Percentiles rank a stretch among this genome's conserved stretches.
Evolutionary conservation across 2,329 filamentous ascomycete species (phyloP).

Genomic region (Diaporthe sp.): DNA sequence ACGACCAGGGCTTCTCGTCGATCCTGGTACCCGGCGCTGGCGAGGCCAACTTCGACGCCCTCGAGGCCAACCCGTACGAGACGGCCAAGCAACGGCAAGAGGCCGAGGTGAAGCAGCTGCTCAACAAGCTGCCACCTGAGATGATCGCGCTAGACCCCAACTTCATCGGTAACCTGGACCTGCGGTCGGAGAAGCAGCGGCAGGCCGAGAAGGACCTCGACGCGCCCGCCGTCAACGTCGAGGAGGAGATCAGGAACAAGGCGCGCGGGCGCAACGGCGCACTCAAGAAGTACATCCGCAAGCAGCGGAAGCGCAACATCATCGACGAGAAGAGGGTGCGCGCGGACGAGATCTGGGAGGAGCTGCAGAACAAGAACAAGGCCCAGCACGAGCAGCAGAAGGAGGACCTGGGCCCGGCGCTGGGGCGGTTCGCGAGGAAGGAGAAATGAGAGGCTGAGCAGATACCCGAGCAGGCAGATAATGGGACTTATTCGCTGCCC

Average conservation of each 20-base stretch:
- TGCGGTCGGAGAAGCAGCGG: slow-evolving; percentile 83
- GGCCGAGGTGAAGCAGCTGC: slow-evolving; percentile 86
- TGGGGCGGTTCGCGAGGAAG: slow-evolving; percentile 87
- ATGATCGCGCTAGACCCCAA: slow-evolving; percentile 97
- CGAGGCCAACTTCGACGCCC: slow-evolving; percentile 94
- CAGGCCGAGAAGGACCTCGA: slow-evolving; percentile 86
- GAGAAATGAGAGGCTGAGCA: slow-evolving; percentile 53
- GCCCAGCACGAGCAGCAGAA: slow-evolving; percentile 74
- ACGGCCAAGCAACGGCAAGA: slow-evolving; percentile 93
- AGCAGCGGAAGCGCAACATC: slow-evolving; percentile 93
- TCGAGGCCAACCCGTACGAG: slow-evolving; percentile 97
- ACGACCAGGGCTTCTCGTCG: slow-evolving; percentile 88
- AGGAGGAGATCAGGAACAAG: slow-evolving; percentile 78
- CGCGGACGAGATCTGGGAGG: slow-evolving; percentile 85
- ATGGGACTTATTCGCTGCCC: neutral
- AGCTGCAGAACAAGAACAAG: slow-evolving; percentile 77
- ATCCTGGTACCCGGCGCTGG: slow-evolving; percentile 95
- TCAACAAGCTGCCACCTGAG: slow-evolving; percentile 95
- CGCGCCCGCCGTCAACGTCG: slow-evolving; percentile 69
- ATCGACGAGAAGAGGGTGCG: slow-evolving; percentile 95
- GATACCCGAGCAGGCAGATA: slow-evolving; percentile 47
- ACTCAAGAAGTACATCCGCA: slow-evolving; percentile 88
- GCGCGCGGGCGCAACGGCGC: slow-evolving; percentile 92
- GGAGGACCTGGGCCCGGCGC: slow-evolving; percentile 84
- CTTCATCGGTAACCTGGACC: slow-evolving; percentile 89